These are phyloP conservation scores for Neurospora sp. DNA, from an alignment of 495 filamentous ascomycete species.

Conservation along the genomic window DNA sequence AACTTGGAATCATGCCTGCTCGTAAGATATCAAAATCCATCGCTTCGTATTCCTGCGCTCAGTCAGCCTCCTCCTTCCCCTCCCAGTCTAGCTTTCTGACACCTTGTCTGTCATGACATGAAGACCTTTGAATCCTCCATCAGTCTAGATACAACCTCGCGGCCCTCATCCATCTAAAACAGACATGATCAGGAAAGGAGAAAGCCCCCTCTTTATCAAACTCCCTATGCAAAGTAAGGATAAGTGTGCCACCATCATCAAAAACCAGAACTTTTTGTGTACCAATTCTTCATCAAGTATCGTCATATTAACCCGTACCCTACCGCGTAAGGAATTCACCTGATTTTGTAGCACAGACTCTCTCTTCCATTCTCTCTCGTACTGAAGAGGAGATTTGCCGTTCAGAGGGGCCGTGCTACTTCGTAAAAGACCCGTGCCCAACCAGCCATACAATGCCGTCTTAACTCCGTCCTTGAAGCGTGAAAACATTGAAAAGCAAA, in stretches of 20 bases:
- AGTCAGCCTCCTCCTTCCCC: not conserved
- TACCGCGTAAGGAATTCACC: not conserved
- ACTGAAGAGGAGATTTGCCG: not conserved
- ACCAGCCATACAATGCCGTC: not conserved
- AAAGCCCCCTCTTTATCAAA: not conserved
- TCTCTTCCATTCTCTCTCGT: not conserved
- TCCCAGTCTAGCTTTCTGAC: not conserved
- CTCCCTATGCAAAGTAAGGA: not conserved
- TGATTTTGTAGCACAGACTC: not conserved
- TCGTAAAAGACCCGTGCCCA: conserved; percentile 4
- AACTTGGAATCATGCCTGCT: not conserved
- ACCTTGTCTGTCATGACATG: not conserved
- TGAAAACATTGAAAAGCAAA: conserved; percentile 3
- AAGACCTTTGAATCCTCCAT: not conserved
- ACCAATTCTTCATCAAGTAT: not conserved
- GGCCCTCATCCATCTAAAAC: not conserved
- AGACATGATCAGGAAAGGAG: not conserved
- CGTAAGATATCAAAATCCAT: not conserved
- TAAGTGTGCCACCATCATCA: not conserved
- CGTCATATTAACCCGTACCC: not conserved
- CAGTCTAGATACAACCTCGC: not conserved
- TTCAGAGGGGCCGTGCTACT: not conserved
- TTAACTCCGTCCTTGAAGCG: conserved; percentile 9
- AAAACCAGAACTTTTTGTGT: not conserved
- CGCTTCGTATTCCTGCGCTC: not conserved